Conservation (phyloP, 2,329 filamentous ascomycete genomes). For the Epichloe bromicola region DNA sequence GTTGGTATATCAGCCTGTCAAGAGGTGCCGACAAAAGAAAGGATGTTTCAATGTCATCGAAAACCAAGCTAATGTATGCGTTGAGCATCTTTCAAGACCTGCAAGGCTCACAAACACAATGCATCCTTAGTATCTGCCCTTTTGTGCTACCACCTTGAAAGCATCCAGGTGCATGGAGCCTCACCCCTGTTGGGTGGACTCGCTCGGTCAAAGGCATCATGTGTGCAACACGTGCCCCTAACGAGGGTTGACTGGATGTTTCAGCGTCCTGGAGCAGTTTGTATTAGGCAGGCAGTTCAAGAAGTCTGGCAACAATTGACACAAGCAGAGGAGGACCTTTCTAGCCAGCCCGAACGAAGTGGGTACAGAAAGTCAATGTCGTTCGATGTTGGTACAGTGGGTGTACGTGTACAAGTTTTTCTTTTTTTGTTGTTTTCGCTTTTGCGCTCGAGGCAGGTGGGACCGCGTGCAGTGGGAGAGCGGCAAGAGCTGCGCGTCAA, state of each 20-base stretch:
- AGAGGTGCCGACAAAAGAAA: background rate
- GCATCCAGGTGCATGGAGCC: conserved; percentile 4
- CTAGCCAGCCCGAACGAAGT: background rate
- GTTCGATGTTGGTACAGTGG: too few species aligned
- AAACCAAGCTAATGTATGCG: background rate
- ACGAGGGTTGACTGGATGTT: background rate
- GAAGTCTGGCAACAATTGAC: background rate
- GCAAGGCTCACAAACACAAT: background rate
- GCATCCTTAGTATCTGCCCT: background rate
- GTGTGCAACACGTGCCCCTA: conserved; percentile 1
- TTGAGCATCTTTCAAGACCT: background rate
- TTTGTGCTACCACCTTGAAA: conserved; percentile 2
- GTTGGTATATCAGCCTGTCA: background rate
- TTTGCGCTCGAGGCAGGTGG: too few species aligned
- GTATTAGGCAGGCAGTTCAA: background rate
- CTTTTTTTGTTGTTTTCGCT: too few species aligned
- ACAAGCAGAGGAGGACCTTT: background rate
- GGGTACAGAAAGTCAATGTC: background rate
- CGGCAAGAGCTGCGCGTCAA: too few species aligned
- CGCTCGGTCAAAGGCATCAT: background rate
- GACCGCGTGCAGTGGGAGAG: too few species aligned
- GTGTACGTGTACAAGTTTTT: too few species aligned
- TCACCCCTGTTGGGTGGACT: conserved; percentile 1
- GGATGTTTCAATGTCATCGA: background rate
- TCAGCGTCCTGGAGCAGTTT: background rate